These are phyloP conservation scores for Leptodontidium sp. DNA, from an alignment of 2,329 filamentous ascomycete genomes.

Conservation along the genomic window DNA sequence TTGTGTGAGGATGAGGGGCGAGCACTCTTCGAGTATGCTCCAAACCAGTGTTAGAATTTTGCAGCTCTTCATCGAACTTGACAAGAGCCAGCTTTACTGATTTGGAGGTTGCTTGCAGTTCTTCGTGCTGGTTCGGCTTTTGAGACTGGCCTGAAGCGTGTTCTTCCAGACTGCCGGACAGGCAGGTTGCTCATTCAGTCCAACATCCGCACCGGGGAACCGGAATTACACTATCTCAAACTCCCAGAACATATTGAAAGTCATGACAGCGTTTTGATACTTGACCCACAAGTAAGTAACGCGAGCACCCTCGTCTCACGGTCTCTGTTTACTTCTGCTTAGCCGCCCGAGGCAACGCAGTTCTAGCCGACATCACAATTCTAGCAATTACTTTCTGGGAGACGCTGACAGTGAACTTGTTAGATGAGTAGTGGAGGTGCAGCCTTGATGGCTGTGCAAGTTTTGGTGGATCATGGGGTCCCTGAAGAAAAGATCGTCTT, in stretches of 20 bases:
- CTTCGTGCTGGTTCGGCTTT: constrained; percentile 89
- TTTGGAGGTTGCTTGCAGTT: constrained; percentile 49
- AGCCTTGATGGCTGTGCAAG: constrained; percentile 91
- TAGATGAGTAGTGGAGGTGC: constrained; percentile 86
- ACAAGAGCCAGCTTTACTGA: not conserved
- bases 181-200: constrained; percentile 93
- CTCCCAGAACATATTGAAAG: constrained; percentile 76
- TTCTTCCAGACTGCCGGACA: constrained; percentile 90
- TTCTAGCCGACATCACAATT: no score
- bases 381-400: no score
- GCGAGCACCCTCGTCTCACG: no score
- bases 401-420: not conserved
- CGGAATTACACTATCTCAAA: constrained; percentile 89
- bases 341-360: not conserved
- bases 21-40: not conserved
- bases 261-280: constrained; percentile 82
- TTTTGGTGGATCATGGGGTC: constrained; percentile 95
- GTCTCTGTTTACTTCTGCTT: not conserved
- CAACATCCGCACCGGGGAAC: constrained; percentile 83
- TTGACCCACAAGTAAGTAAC: constrained; percentile 75
- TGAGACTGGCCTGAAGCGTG: constrained; percentile 86
- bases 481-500: constrained; percentile 85
- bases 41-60: not conserved
- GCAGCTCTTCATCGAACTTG: not conserved
- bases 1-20: not conserved